phyloP scores from a whole-genome alignment of 345 rosid species.

The Crucihimalaya himalaica region DNA sequence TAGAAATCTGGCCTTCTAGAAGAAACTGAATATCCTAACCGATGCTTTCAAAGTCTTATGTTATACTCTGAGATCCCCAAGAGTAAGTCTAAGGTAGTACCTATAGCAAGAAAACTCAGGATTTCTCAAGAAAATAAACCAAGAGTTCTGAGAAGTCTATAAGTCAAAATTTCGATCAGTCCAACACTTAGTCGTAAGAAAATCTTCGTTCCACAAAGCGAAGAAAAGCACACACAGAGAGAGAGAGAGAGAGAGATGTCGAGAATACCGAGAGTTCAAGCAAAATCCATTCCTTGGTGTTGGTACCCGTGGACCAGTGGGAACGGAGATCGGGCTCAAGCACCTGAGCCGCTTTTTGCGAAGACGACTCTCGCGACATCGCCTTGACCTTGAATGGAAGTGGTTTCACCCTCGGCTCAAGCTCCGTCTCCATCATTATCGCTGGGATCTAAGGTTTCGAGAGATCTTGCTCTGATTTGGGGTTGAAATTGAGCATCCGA shows the following conservation, averaged over 20 bases:
- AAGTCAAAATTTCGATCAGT: not conserved
- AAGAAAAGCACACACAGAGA: no score
- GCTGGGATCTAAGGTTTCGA: not conserved
- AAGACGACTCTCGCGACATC: slow-evolving; percentile 72
- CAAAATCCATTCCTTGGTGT: slow-evolving; percentile 88
- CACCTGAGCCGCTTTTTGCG: slow-evolving; percentile 70
- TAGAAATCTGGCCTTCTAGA: not conserved
- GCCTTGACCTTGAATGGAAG: slow-evolving; percentile 75
- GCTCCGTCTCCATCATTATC: slow-evolving; percentile 62
- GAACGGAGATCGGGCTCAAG: slow-evolving; percentile 83
- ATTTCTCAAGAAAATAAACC: not conserved
- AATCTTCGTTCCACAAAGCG: not conserved
- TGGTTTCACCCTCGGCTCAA: slow-evolving; percentile 72
- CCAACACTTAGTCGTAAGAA: not conserved
- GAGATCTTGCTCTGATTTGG: not conserved
- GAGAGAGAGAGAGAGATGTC: not conserved
- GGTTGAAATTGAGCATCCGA: not conserved
- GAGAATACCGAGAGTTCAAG: slow-evolving; percentile 73
- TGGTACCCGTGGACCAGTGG: slow-evolving; percentile 87
- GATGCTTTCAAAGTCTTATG: not conserved
- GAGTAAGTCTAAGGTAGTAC: not conserved
- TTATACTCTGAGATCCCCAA: not conserved
- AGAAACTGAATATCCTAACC: not conserved
- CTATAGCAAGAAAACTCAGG: not conserved
- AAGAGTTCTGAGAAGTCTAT: not conserved